Conservation (phyloP, 768 basidiomycete species). For the Tremella mesenterica region DNA sequence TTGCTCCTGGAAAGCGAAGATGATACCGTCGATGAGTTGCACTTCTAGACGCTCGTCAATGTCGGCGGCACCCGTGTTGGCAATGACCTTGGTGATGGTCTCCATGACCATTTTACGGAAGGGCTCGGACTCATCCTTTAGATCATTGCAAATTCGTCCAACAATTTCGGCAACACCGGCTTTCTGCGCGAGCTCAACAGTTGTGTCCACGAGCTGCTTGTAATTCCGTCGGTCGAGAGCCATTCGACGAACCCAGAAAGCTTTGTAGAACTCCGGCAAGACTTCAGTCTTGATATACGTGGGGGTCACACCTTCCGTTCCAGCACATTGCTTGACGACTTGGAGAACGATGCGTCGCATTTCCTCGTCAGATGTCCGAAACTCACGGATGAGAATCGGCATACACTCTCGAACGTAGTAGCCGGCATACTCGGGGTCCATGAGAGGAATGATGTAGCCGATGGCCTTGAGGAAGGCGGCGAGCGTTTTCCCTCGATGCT, state of each 20-base stretch:
- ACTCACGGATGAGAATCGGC: constrained; percentile 62
- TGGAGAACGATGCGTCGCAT: constrained; percentile 99
- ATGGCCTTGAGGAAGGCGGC: constrained; percentile 96
- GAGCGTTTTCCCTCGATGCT: constrained; percentile 88
- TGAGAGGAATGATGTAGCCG: constrained; percentile 97
- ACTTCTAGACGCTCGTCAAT: constrained; percentile 93
- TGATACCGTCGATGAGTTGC: constrained; percentile 92
- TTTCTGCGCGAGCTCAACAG: constrained; percentile 95
- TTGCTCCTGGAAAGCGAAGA: constrained; percentile 99
- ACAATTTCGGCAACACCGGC: constrained; percentile 94
- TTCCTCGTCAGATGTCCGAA: constrained; percentile 98
- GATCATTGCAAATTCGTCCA: constrained; percentile 72
- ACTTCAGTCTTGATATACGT: constrained; percentile 96
- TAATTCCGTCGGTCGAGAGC: constrained; percentile 94
- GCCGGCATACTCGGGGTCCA: constrained; percentile 99
- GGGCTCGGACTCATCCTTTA: constrained; percentile 57
- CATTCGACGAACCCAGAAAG: constrained; percentile 93
- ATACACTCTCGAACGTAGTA: constrained; percentile 89
- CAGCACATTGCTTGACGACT: constrained; percentile 97
- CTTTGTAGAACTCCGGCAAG: constrained; percentile 96
- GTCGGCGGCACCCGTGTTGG: constrained; percentile 89
- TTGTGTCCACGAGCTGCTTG: constrained; percentile 94
- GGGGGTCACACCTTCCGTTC: constrained; percentile 94
- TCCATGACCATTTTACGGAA: constrained; percentile 99
- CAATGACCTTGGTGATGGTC: constrained; percentile 93